These are phyloP conservation scores for Withania somnifera DNA, from an alignment of 305 asterid genomes.

Conservation along the genomic window DNA sequence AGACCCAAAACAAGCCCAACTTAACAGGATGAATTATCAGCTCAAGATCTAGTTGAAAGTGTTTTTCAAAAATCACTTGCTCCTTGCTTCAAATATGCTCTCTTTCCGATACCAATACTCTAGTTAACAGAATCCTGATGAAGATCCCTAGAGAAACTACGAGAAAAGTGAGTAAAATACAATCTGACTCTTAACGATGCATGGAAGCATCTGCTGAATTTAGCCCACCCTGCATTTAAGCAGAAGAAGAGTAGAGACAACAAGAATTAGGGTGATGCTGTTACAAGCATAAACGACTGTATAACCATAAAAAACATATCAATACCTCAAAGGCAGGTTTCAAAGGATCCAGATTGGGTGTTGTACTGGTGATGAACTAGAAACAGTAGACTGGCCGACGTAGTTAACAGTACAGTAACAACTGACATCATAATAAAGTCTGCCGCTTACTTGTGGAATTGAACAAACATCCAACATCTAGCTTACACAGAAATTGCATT, in stretches of 20 bases:
- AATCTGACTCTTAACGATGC: slow-evolving; percentile 19
- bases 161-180: slow-evolving; percentile 26
- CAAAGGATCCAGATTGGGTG: slow-evolving; percentile 27
- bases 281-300: neutral
- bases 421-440: slow-evolving; percentile 17
- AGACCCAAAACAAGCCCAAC: slow-evolving; percentile 19
- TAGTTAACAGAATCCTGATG: slow-evolving; percentile 23
- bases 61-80: slow-evolving; percentile 9
- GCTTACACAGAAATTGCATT: slow-evolving; percentile 32
- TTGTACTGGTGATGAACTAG: slow-evolving; percentile 27
- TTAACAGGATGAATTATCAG: slow-evolving; percentile 19
- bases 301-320: neutral
- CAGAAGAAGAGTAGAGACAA: neutral
- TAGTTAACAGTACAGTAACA: slow-evolving; percentile 18
- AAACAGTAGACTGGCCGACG: slow-evolving; percentile 15
- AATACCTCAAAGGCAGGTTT: slow-evolving; percentile 36
- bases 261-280: neutral
- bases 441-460: slow-evolving; percentile 18
- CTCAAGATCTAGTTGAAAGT: slow-evolving; percentile 22
- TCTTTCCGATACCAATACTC: slow-evolving; percentile 11
- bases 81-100: slow-evolving; percentile 10
- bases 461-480: slow-evolving; percentile 27
- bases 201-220: slow-evolving; percentile 21
- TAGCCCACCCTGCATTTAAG: slow-evolving; percentile 35
- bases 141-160: slow-evolving; percentile 18